Evolutionary conservation across 495 filamentous ascomycete species (phyloP).

Genomic region (Lepidopterella palustris): DNA sequence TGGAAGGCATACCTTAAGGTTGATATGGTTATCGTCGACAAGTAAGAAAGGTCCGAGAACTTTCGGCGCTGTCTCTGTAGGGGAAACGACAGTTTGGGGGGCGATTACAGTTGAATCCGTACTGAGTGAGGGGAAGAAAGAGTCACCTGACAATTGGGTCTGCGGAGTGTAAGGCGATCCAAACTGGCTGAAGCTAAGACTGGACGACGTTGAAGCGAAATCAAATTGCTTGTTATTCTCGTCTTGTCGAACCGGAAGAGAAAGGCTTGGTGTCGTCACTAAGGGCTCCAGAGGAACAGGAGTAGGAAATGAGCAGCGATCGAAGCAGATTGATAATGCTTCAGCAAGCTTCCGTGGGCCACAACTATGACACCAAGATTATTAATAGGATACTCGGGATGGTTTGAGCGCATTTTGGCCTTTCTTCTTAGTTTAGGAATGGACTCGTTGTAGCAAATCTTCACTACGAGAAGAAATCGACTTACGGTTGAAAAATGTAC

Average conservation of each 20-base stretch:
- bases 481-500: conserved; percentile 3
- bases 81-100: background rate
- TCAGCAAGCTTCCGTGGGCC: background rate
- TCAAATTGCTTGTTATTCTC: background rate
- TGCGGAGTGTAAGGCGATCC: background rate
- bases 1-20: background rate
- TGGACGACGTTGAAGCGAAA: background rate
- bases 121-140: background rate
- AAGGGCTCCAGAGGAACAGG: background rate
- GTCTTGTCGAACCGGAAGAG: background rate
- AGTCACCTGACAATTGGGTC: background rate
- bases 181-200: background rate
- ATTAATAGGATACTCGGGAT: too few relatives aligned
- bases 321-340: background rate
- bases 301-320: background rate
- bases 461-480: background rate
- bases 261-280: background rate
- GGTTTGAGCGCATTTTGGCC: too few relatives aligned
- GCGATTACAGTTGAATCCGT: background rate
- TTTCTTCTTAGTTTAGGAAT: too few relatives aligned
- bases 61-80: background rate
- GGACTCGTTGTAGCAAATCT: too few relatives aligned
- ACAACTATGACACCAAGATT: background rate
- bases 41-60: background rate
- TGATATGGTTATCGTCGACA: conserved; percentile 1